phyloP scores from a whole-genome alignment of 345 rosid genomes.

The Linum tenue region DNA sequence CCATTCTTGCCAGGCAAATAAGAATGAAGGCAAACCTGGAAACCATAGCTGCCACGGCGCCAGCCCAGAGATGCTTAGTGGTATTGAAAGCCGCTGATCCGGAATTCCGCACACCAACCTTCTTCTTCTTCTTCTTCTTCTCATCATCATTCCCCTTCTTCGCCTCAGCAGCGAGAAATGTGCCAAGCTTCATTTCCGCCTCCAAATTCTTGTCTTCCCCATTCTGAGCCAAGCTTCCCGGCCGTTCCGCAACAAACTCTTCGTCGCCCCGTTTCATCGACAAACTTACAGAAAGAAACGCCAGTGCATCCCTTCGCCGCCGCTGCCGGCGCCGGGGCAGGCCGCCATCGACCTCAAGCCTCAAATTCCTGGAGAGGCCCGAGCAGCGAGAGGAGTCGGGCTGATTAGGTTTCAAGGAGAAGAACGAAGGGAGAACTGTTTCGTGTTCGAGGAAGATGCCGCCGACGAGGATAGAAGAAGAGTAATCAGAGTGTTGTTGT shows the following conservation, averaged over 20 bases:
- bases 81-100: constrained; percentile 52
- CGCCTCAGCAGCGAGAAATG: constrained; percentile 14
- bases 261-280: constrained; percentile 41
- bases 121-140: constrained; percentile 13
- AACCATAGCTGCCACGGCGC: constrained; percentile 86
- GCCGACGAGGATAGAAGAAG: constrained; percentile 23
- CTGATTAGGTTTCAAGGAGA: constrained; percentile 23
- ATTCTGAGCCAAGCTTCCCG: constrained; percentile 23
- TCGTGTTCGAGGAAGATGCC: constrained; percentile 49
- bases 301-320: constrained; percentile 13
- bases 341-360: constrained; percentile 11
- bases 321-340: constrained; percentile 7
- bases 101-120: constrained; percentile 13
- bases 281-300: constrained; percentile 62
- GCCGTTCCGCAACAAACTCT: constrained; percentile 32
- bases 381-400: constrained; percentile 2
- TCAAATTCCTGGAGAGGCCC: constrained; percentile 18
- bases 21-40: constrained; percentile 41
- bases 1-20: too few species aligned
- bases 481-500: constrained; percentile 7
- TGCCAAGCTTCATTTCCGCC: constrained; percentile 7
- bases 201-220: constrained; percentile 20
- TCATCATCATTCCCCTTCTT: constrained; percentile 10
- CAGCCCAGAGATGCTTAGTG: constrained; percentile 78
- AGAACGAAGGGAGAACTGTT: constrained; percentile 33